These are phyloP conservation scores for Aethionema arabicum DNA, from an alignment of 345 rosid genomes.

Conservation along the genomic window DNA sequence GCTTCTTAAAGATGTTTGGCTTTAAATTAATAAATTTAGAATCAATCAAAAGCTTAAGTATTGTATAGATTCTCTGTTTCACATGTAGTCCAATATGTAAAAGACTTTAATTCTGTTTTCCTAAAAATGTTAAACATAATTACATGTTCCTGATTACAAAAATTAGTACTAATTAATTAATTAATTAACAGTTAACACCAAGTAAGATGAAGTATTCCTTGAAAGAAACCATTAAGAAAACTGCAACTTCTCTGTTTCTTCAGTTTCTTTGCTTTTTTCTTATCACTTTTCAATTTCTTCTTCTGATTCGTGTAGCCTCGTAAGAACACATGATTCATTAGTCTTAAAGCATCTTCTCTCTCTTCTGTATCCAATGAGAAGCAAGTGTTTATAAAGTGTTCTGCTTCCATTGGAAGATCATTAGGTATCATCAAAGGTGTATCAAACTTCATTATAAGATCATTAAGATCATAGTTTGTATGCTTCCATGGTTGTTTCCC, in stretches of 20 bases:
- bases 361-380: conserved; percentile 1
- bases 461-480: conserved; percentile 10
- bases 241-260: not conserved
- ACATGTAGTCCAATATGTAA: not conserved
- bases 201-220: too few species aligned
- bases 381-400: conserved; percentile 22
- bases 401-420: conserved; percentile 30
- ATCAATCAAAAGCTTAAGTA: conserved; percentile 10
- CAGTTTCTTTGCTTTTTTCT: too few species aligned
- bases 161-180: too few species aligned
- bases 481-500: conserved; percentile 46
- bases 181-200: too few species aligned
- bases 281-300: not conserved
- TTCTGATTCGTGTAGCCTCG: not conserved
- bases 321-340: conserved; percentile 17
- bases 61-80: conserved; percentile 12
- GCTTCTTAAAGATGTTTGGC: conserved; percentile 90
- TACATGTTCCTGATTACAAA: not conserved
- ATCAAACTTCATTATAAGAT: conserved; percentile 13
- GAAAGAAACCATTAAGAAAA: not conserved
- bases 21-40: conserved; percentile 26
- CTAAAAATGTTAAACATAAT: not conserved
- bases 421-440: conserved; percentile 21
- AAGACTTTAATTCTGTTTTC: not conserved
- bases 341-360: conserved; percentile 18